Base-by-base conservation (phyloP, 78 protist genomes). In the Dictyostelium brefeldianum region DNA sequence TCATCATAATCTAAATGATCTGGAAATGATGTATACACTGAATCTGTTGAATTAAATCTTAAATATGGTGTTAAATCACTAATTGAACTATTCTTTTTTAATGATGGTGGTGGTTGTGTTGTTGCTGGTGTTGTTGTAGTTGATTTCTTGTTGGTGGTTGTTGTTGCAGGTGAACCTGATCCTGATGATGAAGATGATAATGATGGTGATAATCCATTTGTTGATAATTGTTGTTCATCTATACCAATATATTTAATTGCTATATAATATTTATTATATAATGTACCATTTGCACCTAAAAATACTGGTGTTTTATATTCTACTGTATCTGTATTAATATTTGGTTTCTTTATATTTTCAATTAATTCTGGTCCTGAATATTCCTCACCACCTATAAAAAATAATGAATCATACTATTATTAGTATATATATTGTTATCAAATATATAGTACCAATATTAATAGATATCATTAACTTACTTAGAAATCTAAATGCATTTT, bases 241-340 rank as follows among this genome's bases (percentile, higher is more conserved):
- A 77, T 78, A 9, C 85, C 93, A 31, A 77, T 53, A 36, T 25
- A 57, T 71, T 77, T 87, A 47, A 87, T 50, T 47, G 93, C 65
- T 50, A 87, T 31, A 54, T 87, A 87, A 47, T 53, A 87, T 50
- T 87, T 87, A 65, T 87, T 87, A 70, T 87, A 87, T 12, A 87
- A 22, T 47, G 84, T 87, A n/a, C 93, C 93, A 64, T 87, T 80
- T 53, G 93, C 65, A 6, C 93, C 93, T 43, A 87, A 87, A 77
- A 41, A 87, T 27, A 87, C 47, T 48, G 84, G 85, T 74, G 56
- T 74, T 47, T 87, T 87, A 46, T 31, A 64, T 75, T 87, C 93
- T 36, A 59, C 93, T 18, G 81, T 69, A 41, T 87, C 93, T 57
- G 50, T 56, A 27, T 62, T 50, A 18, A 70, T 50, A 14, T 67